Evolutionary conservation across 176 grass and related monocot species (phyloP), one percentile per base, ranked within the genome.

Genomic region (Typha latifolia): DNA sequence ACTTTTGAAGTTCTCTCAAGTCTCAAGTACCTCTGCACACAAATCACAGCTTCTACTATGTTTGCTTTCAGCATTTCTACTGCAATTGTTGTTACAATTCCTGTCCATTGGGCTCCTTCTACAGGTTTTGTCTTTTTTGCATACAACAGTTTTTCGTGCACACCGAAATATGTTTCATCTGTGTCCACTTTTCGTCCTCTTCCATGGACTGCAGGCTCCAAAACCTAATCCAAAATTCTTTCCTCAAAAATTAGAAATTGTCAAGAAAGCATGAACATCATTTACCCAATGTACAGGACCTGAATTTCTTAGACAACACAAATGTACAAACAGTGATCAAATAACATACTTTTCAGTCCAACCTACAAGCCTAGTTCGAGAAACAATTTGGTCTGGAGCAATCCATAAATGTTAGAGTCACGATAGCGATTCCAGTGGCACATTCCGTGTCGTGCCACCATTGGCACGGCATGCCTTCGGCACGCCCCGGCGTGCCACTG

Each of bases 61-160:
- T 96, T 77, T 74, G 92, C 68, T 77, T 91, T 91, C 50, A 91
- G 77, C 92, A 96, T 96, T 86, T 91, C 92, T 68, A 91, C 82
- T 24, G 91, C 87, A 65, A 96, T 90, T 61, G 92, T 88, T 56
- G 87, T 91, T 68, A 96, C 85, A 77, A 91, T 88, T 81, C 91
- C 84, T 6, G 87, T 96, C 91, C 82, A 96, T 59, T 91, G 91
- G 57, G 91, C 91, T 80, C 84, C 91, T 84, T 88, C 47, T 74
- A 96, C 62, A 66, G 92, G 85, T 74, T 86, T 65, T 4, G 66
- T 91, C 77, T 96, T 96, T 76, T 82, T 91, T 56, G 92, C 92
- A 72, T 96, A 91, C 23, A 96, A 68, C 61, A 91, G 74, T 48
- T 96, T 70, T 23, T 96, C 80, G 12, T 96, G 69, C 63, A 96